Base-by-base conservation (phyloP, 75 land plant species). In the Selaginella moellendorffii region DNA sequence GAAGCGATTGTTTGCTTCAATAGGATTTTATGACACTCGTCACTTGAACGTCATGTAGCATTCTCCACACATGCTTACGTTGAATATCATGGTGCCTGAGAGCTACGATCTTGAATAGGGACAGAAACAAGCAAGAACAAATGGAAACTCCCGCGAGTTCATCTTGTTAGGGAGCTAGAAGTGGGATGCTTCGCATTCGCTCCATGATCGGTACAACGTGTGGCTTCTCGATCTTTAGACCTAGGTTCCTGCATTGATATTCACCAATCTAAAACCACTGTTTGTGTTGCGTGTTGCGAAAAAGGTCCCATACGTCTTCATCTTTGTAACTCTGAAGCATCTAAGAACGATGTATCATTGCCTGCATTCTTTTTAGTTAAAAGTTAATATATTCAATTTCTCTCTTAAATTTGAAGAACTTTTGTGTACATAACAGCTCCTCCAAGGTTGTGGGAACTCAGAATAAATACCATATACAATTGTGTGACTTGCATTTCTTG, bases 31-130 rank as follows among this genome's bases (percentile, higher is more conserved):
- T n/a, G n/a, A n/a, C n/a, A n/a, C n/a, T n/a, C n/a, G n/a, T n/a
- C n/a, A n/a, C n/a, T n/a, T n/a, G n/a, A n/a, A n/a, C 14, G 69
- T 67, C 69, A 67, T 67, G 17, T 28, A 52, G 63, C 69, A 67
- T 29, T 67, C 69, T 21, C 69, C 69, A 67, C 63, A 67, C 27
- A 67, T 8, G 63, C 69, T 67, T n/a, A 67, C 14, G 53, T 67
- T 67, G 23, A 67, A 59, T 2, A 67, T 10, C 1, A 56, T 27
- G 0, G 61, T 67, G 27, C 69, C 69, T 54, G 69, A 67, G 17
- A 67, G 28, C 69, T 67, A 19, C n/a, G n/a, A n/a, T n/a, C n/a
- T n/a, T n/a, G n/a, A n/a, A 36, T 36, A 36, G 10, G 14, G n/a
- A n/a, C n/a, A n/a, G n/a, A 5, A 36, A 36, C 46, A 36, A 5